Evolutionary conservation across 2,329 filamentous ascomycete species (phyloP).

Genomic region (Cladophialophora yegresii): DNA sequence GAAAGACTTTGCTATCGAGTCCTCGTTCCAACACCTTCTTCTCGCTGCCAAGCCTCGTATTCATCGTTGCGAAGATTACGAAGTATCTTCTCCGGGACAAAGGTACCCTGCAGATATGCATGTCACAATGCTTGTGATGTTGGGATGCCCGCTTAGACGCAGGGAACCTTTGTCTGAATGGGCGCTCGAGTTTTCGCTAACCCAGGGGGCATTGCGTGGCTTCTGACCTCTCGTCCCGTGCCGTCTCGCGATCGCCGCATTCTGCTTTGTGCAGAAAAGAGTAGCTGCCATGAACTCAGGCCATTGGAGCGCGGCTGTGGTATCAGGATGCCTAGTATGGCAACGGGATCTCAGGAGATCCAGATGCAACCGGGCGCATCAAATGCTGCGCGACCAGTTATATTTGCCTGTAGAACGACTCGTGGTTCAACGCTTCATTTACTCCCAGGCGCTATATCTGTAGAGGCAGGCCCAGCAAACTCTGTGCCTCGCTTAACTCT

Average conservation of each 20-base stretch:
- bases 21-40: neutral
- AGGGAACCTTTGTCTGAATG: constrained; percentile 2
- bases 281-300: neutral
- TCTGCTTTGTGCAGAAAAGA: neutral
- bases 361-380: neutral
- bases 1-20: neutral
- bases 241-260: neutral
- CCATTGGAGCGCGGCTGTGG: neutral
- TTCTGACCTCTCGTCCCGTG: neutral
- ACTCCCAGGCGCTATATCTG: neutral
- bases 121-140: neutral
- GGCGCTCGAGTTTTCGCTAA: neutral
- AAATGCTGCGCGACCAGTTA: neutral
- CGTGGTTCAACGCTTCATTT: neutral
- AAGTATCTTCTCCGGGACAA: neutral
- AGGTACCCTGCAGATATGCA: constrained; percentile 4
- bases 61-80: neutral
- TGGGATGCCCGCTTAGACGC: neutral
- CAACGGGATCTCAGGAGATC: neutral
- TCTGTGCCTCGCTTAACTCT: neutral
- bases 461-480: neutral
- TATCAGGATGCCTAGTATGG: neutral
- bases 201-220: neutral
- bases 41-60: neutral
- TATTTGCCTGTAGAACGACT: neutral